Base-by-base conservation (phyloP, 306 rosid genomes). In the Prunus fruticosa region DNA sequence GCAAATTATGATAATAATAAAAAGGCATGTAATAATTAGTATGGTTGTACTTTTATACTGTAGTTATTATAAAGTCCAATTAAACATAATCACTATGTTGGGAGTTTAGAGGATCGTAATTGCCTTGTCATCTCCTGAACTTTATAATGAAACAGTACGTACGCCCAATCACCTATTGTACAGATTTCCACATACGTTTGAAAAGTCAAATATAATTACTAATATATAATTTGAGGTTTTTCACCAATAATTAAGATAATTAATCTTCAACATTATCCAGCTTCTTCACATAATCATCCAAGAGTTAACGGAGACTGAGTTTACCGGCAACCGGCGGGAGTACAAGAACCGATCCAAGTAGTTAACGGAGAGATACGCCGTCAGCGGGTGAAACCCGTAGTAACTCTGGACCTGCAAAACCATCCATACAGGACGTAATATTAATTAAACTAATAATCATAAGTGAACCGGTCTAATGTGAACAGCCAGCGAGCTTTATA, bases 321-420 rank as follows among this genome's bases (percentile, higher is more conserved):
- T 87, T 79, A 96, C 99, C 87, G 98, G 99, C 88, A 96, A 83
- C 13, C 78, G 88, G 81, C 90, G 91, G 76, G 88, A 88, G 76
- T 90, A 80, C 69, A 96, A 78, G 76, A 89, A 92, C 72, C 99
- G 98, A 85, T 96, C 99, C 87, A 96, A 76, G 82, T 96, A 96
- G 81, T 96, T 96, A 75, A 96, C 90, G 85, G 99, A 69, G 57
- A 96, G 99, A 86, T 92, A 96, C 75, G 93, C 96, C 86, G 99
- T 96, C 38, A 92, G 73, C 38, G 99, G 98, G 67, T 96, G 96
- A 81, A 96, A 96, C 32, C 89, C 90, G 15, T 84, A 78, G 75
- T 66, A 88, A 49, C 86, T 86, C 74, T 88, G 97, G 60, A 91
- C 99, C 99, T 95, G 85, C 6, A 46, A 78, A 60, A 78, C 18